Evolutionary conservation across 805 yeast genomes (phyloP).

Genomic region (Lachancea mirantina): DNA sequence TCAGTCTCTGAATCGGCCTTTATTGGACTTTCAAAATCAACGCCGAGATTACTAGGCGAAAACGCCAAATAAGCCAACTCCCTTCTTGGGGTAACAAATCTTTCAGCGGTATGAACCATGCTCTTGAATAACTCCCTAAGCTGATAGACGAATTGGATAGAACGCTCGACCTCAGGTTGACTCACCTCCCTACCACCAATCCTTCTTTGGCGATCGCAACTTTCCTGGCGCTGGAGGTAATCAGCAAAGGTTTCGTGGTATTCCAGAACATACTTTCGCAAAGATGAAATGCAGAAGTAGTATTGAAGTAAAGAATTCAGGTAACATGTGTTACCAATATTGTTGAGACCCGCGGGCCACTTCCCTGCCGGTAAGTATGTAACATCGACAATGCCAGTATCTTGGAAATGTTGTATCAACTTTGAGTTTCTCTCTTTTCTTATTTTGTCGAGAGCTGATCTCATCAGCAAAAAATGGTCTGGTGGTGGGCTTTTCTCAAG

Average conservation of each 20-base stretch:
- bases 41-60: conserved; percentile 60
- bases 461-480: conserved; percentile 47
- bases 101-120: conserved; percentile 53
- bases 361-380: conserved; percentile 51
- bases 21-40: conserved; percentile 40
- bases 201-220: conserved; percentile 44
- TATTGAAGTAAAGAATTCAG: conserved; percentile 85
- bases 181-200: conserved; percentile 85
- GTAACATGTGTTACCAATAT: conserved; percentile 94
- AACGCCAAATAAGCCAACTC: conserved; percentile 87
- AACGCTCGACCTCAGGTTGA: conserved; percentile 68
- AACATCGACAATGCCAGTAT: conserved; percentile 57
- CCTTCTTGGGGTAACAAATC: conserved; percentile 72
- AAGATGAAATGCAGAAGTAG: conserved; percentile 78
- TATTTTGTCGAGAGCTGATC: conserved; percentile 50
- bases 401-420: conserved; percentile 48
- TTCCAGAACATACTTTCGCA: conserved; percentile 56
- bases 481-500: conserved; percentile 24
- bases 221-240: conserved; percentile 21
- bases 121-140: conserved; percentile 61
- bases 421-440: conserved; percentile 50
- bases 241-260: conserved; percentile 40
- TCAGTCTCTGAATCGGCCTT: conserved; percentile 8
- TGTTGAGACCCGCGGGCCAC: conserved; percentile 89
- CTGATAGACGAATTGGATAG: conserved; percentile 73